phyloP scores from a whole-genome alignment of 768 basidiomycete genomes.

The Trametes elegans region DNA sequence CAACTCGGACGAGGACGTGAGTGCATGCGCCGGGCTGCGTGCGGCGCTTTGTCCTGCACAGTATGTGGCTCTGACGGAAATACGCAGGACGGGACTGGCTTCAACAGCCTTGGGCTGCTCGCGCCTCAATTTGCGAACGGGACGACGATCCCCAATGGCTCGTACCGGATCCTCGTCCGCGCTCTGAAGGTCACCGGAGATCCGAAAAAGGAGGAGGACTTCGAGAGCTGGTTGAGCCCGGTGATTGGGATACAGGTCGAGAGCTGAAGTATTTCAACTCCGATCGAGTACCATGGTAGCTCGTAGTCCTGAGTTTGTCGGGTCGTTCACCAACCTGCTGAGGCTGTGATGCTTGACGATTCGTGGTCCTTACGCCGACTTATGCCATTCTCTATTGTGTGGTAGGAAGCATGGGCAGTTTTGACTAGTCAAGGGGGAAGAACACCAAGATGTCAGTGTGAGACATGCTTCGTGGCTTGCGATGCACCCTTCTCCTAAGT shows the following conservation, averaged over 20 bases:
- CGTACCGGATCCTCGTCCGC: constrained; percentile 42
- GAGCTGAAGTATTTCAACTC: no score
- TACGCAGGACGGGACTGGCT: constrained; percentile 31
- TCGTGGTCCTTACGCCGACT: no score
- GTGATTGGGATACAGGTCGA: constrained; percentile 25
- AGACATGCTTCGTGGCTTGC: no score
- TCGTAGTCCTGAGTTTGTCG: no score
- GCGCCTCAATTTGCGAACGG: constrained; percentile 36
- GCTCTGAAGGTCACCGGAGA: constrained; percentile 46
- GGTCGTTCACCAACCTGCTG: background rate
- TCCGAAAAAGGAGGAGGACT: constrained; percentile 38
- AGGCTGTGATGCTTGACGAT: no score
- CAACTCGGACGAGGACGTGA: constrained; percentile 36
- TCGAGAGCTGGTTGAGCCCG: constrained; percentile 41
- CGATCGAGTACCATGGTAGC: background rate
- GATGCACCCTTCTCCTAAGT: no score
- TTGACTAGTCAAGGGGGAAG: no score
- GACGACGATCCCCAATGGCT: constrained; percentile 40
- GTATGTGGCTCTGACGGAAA: background rate
- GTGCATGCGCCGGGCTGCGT: background rate
- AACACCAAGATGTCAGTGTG: no score
- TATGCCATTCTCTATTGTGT: no score
- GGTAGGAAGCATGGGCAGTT: no score
- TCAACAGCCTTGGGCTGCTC: constrained; percentile 29
- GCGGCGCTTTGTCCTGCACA: background rate